Evolutionary conservation across 306 rosid genomes (phyloP).

Genomic region (Carpinus fangiana): DNA sequence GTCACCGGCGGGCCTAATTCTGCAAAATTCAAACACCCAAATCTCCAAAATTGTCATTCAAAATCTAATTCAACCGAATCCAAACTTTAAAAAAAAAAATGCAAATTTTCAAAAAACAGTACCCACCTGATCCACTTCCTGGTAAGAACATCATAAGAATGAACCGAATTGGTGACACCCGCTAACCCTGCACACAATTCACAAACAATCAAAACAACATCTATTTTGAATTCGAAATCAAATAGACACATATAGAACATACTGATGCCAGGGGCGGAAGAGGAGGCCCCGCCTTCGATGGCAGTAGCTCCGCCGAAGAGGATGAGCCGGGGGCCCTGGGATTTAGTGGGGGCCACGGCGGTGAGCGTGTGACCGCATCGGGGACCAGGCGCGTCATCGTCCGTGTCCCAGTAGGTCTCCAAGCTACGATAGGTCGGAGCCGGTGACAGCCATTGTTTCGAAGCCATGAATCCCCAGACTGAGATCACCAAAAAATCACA

Average conservation of each 20-base stretch:
- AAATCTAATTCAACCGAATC: constrained; percentile 27
- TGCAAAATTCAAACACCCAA: constrained; percentile 37
- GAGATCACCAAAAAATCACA: neutral
- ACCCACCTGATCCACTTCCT: constrained; percentile 90
- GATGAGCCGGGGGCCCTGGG: constrained; percentile 82
- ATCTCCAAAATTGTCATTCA: constrained; percentile 29
- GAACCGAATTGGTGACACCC: constrained; percentile 93
- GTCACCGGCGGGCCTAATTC: constrained; percentile 91
- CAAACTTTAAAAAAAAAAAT: neutral
- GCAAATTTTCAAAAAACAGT: neutral
- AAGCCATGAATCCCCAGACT: constrained; percentile 50
- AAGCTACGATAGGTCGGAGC: constrained; percentile 75
- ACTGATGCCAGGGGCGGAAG: constrained; percentile 95
- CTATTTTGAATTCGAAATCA: neutral
- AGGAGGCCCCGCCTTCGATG: constrained; percentile 82
- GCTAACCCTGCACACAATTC: constrained; percentile 62
- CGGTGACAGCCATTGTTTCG: constrained; percentile 91
- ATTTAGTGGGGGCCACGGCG: constrained; percentile 82
- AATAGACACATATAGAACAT: neutral
- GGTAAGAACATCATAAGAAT: constrained; percentile 76
- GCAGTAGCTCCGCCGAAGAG: constrained; percentile 98
- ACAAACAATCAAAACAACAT: neutral
- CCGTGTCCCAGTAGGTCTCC: constrained; percentile 80
- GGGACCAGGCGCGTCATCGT: constrained; percentile 93
- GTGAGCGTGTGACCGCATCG: constrained; percentile 92